Base-by-base conservation (phyloP, 225 moss, liverwort and hornwort genomes). In the Pseudoscleropodium purum region DNA sequence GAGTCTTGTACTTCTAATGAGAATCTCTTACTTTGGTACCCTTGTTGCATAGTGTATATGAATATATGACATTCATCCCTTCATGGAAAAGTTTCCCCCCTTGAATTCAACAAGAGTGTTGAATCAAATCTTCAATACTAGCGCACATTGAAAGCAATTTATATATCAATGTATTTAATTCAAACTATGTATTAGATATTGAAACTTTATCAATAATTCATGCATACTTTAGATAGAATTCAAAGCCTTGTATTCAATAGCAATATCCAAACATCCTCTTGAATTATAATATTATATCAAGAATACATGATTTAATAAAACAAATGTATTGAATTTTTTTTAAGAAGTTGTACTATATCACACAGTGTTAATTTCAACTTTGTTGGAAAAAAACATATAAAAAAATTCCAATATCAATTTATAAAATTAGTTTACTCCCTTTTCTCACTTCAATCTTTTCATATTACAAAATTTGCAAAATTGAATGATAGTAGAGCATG, bases 41-140 rank as follows among this genome's bases (percentile, higher is more conserved):
- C 2, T 0, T n/a, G 0, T 24, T 78, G 24, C 0, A 0, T 15
- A 2, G 6, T 37, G 0, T 26, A n/a, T 17, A 25, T 57, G 6
- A 56, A 79, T 25, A 56, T 79, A 26, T 57, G n/a, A 57, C 18
- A 79, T 79, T 56, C 56, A 37, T 2, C 0, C 10, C 25, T 79
- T 24, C 6, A 36, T 25, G 25, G 5, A 5, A 25, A 78, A 56
- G 6, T 10, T 37, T 2, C 56, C 0, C 1, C 2, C 4, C 0
- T 36, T 13, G 9, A 56, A 56, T 36, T 77, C 8, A 34, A 8
- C 8, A 34, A 8, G 0, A 52, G 6, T 0, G 0, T 34, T 77
- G 19, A 13, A 77, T 52, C 8, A 36, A 36, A 78, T 54, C 15
- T 54, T 78, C 4, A 6, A 25, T 25, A 56, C 0, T 0, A 2